Base-by-base conservation (phyloP, 108 stramenopile species). In the Pseudonitzschia delicatissima region DNA sequence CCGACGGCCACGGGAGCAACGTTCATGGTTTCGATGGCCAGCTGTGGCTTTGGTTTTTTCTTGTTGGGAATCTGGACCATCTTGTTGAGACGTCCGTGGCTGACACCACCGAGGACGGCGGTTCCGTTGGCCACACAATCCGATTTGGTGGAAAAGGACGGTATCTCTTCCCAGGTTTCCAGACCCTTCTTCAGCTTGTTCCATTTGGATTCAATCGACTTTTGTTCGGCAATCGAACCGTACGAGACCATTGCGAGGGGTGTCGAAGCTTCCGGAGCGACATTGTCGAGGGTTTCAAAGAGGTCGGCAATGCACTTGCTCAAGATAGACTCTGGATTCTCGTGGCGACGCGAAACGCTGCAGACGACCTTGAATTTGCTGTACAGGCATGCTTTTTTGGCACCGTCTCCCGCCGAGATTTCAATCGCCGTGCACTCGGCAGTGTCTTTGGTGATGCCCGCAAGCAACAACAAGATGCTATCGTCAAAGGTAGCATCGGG, bases 1-100 rank as follows among this genome's bases (percentile, higher is more conserved):
- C 88, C 92, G 9, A 90, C 83, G 29, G 92, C 92, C 36, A 76
- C 82, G 15, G 88, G 81, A 2, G 88, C 78, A 8, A 87, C 87
- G 61, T 90, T 86, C 58, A 87, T 81, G 6, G 90, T 82, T 13
- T 73, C 62, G 13, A 93, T 61, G 5, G 76, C 83, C 57, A 85
- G 45, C 23, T 77, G 73, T 9, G 85, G 71, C 65, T 82, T 83
- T 37, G 86, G 80, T 15, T 32, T 61, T 42, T 86, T 84, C 47
- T 74, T 82, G 25, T 79, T 75, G 25, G 77, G 81, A 20, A 67
- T 64, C 48, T 77, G 86, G 11, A 73, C 65, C 13, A 82, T 18
- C 1, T 55, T 72, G 0, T 63, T 12, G 5, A 88, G 62, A 26
- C 92, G 85, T 0, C 87, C 86, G 61, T 90, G 87, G 31, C 77